Conservation (phyloP, 148 eudicot genomes). For the Cornus controversa region DNA sequence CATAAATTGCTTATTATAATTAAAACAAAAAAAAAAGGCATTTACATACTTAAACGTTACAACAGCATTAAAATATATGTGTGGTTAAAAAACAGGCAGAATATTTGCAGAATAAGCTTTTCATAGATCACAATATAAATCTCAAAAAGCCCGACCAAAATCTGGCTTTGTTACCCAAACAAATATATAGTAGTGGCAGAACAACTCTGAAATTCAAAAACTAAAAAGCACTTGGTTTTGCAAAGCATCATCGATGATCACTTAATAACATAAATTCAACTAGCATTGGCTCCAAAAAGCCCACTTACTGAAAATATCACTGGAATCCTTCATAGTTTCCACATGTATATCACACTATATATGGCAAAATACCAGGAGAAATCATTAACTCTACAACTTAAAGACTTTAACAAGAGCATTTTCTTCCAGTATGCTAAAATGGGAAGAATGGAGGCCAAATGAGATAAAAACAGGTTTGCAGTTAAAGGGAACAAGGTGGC, state of each 20-base stretch:
- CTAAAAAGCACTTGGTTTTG: neutral
- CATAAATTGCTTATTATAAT: neutral
- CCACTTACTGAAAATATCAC: neutral
- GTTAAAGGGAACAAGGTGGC: neutral
- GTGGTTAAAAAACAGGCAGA: constrained; percentile 1
- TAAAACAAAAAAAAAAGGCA: too few species aligned
- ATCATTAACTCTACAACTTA: neutral
- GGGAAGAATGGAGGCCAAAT: neutral
- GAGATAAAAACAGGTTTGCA: neutral
- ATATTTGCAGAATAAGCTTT: constrained; percentile 1
- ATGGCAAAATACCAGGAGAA: neutral
- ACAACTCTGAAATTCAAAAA: neutral
- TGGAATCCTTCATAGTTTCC: neutral
- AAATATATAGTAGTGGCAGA: neutral
- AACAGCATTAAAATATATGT: neutral
- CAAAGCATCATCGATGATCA: neutral
- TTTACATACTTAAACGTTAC: neutral
- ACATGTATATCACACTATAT: neutral
- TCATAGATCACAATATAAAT: neutral
- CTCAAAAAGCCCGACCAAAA: neutral
- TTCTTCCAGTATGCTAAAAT: neutral
- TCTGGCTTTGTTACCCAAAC: neutral
- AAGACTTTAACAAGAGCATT: neutral
- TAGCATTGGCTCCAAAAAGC: neutral
- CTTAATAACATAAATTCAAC: neutral